Conservation (phyloP, 805 yeast species). For the Komagataella phaffii region DNA sequence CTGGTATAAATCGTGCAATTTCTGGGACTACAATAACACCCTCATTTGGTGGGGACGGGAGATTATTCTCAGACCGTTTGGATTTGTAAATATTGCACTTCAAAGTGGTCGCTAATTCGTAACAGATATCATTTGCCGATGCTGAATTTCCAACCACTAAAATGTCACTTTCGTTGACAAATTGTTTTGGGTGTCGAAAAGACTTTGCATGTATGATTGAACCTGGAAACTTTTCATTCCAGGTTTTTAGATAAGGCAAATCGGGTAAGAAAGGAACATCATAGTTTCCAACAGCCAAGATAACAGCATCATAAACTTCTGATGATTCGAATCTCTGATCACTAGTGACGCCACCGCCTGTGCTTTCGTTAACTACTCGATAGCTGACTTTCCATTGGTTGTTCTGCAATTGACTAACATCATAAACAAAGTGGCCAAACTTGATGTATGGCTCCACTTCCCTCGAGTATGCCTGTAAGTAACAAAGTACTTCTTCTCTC, state of each 20-base stretch:
- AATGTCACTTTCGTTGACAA: constrained; percentile 23
- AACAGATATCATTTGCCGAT: constrained; percentile 59
- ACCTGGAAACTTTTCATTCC: constrained; percentile 28
- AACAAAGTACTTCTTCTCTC: constrained; percentile 42
- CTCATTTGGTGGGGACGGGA: constrained; percentile 31
- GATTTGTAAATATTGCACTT: constrained; percentile 32
- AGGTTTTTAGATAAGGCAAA: constrained; percentile 36
- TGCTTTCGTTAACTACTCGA: constrained; percentile 16
- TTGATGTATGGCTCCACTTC: constrained; percentile 23
- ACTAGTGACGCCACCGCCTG: constrained; percentile 15
- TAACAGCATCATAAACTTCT: constrained; percentile 46
- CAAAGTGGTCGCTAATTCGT: constrained; percentile 36
- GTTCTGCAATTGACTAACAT: constrained; percentile 17
- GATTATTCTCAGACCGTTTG: constrained; percentile 27
- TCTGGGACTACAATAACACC: constrained; percentile 29
- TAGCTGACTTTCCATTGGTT: constrained; percentile 29
- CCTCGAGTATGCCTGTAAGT: constrained; percentile 38
- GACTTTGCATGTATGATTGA: constrained; percentile 44
- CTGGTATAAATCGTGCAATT: constrained; percentile 23
- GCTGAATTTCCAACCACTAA: constrained; percentile 68
- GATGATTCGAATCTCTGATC: neutral
- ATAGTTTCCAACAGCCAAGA: constrained; percentile 49
- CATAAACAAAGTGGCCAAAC: constrained; percentile 33
- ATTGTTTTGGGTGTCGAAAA: constrained; percentile 32
- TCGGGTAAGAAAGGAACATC: constrained; percentile 49